These are phyloP conservation scores for Astrothelium subdiscretum DNA, from an alignment of 495 filamentous ascomycete genomes.

Conservation along the genomic window DNA sequence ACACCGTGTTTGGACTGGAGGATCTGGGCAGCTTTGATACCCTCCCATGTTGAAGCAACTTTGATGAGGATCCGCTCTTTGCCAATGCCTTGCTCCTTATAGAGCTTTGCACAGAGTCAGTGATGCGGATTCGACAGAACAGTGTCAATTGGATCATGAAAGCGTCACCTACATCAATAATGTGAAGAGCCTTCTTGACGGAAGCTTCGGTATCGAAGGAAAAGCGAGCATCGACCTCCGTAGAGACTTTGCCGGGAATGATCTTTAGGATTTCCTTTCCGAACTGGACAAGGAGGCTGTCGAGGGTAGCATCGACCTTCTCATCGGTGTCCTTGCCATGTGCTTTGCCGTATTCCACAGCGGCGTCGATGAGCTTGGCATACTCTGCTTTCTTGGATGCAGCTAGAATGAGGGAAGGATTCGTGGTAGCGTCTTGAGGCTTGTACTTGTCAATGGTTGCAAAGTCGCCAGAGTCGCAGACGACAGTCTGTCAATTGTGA, in stretches of 20 bases:
- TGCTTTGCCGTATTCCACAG: conserved; percentile 73
- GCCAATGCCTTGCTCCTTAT: conserved; percentile 78
- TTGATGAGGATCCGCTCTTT: conserved; percentile 92
- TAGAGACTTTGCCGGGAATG: conserved; percentile 95
- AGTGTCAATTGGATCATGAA: too few species aligned
- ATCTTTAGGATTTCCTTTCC: conserved; percentile 95
- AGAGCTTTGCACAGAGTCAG: conserved; percentile 48
- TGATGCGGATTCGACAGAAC: background rate
- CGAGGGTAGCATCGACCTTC: conserved; percentile 35
- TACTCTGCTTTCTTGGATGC: conserved; percentile 98
- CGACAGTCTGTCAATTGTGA: conserved; percentile 54
- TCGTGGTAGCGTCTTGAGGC: conserved; percentile 98
- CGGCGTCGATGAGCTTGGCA: conserved; percentile 78
- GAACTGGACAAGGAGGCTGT: conserved; percentile 94
- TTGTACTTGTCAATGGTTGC: conserved; percentile 97
- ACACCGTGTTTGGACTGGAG: conserved; percentile 87
- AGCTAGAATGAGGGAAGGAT: conserved; percentile 94
- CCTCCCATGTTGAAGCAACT: conserved; percentile 85
- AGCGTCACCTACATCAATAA: conserved; percentile 64
- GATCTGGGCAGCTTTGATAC: conserved; percentile 92
- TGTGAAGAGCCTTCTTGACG: conserved; percentile 90
- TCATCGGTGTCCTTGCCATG: conserved; percentile 50
- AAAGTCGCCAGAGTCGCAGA: conserved; percentile 86
- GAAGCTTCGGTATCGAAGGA: conserved; percentile 92
- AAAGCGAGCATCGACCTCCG: conserved; percentile 92